These are phyloP conservation scores for Flaveria sonorensis DNA, from an alignment of 129 eudicot genomes.

Conservation along the genomic window DNA sequence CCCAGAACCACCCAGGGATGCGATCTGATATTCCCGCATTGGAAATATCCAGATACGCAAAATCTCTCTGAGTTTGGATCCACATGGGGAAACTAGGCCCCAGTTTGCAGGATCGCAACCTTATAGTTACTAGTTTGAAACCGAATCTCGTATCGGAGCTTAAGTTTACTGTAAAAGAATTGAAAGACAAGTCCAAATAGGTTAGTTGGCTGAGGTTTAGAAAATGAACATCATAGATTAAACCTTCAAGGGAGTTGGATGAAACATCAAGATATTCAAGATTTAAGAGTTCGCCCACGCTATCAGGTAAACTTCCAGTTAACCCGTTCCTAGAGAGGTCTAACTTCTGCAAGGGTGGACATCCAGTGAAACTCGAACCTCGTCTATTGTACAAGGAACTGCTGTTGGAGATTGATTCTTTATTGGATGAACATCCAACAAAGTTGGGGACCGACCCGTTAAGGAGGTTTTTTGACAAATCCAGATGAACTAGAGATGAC, in stretches of 20 bases:
- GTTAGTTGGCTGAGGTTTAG: constrained; percentile 18
- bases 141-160: constrained; percentile 26
- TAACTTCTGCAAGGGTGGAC: not conserved
- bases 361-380: not conserved
- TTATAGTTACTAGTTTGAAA: constrained; percentile 19
- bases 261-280: constrained; percentile 27
- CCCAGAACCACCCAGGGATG: constrained; percentile 47
- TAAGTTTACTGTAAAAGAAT: constrained; percentile 24
- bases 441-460: constrained; percentile 32
- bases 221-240: constrained; percentile 26
- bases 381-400: not conserved
- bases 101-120: constrained; percentile 30
- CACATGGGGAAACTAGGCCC: constrained; percentile 47
- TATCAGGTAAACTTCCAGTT: not conserved
- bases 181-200: constrained; percentile 30
- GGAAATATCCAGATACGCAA: constrained; percentile 41
- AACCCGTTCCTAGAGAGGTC: constrained; percentile 17
- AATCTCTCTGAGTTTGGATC: constrained; percentile 35
- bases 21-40: constrained; percentile 31
- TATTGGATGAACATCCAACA: constrained; percentile 1
- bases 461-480: constrained; percentile 28
- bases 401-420: not conserved
- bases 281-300: not conserved
- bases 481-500: constrained; percentile 12
- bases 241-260: constrained; percentile 27